A percentile compares a stretch with the other conserved stretches of the same genome.
Conservation (phyloP, 352 stramenopile genomes). For the Pythium phragmiticola region DNA sequence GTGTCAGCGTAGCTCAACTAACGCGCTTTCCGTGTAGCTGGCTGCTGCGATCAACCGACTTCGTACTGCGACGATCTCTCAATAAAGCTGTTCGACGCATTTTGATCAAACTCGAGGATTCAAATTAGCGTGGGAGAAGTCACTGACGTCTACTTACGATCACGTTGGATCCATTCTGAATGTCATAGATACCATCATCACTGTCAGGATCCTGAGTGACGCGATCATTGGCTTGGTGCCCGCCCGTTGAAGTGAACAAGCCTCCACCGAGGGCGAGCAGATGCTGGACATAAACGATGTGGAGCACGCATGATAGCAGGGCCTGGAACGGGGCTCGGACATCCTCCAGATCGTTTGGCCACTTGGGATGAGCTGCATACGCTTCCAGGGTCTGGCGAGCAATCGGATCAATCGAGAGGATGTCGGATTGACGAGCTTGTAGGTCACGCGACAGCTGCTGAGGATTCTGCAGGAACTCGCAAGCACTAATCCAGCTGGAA, state of each 20-base stretch:
- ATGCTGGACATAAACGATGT: slow-evolving; percentile 34
- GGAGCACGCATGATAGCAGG: slow-evolving; percentile 41
- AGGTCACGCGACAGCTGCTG: slow-evolving; percentile 21
- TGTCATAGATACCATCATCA: slow-evolving; percentile 7
- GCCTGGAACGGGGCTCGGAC: slow-evolving; percentile 20
- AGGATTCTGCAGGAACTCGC: slow-evolving; percentile 39
- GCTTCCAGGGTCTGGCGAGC: slow-evolving; percentile 30
- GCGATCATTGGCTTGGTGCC: not conserved
- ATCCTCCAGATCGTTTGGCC: slow-evolving; percentile 6
- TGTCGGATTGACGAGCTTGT: not conserved
- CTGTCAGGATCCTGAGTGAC: not conserved
- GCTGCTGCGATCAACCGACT: slow-evolving; percentile 88
- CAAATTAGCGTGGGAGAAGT: not conserved
- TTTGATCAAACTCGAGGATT: not conserved
- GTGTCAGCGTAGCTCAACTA: not conserved
- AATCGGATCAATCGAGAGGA: not conserved
- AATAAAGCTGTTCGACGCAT: slow-evolving; percentile 33
- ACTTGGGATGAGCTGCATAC: slow-evolving; percentile 33
- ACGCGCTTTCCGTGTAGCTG: slow-evolving; percentile 39
- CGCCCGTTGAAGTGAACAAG: not conserved
- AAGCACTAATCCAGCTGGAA: slow-evolving; percentile 54
- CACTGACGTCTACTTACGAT: not conserved
- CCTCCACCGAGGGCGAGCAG: slow-evolving; percentile 32
- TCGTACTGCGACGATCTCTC: slow-evolving; percentile 64
- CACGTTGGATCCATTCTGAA: slow-evolving; percentile 10